Evolutionary conservation across 192 early-diverging fungal genomes (phyloP).

Genomic region (Coemansia sp.): DNA sequence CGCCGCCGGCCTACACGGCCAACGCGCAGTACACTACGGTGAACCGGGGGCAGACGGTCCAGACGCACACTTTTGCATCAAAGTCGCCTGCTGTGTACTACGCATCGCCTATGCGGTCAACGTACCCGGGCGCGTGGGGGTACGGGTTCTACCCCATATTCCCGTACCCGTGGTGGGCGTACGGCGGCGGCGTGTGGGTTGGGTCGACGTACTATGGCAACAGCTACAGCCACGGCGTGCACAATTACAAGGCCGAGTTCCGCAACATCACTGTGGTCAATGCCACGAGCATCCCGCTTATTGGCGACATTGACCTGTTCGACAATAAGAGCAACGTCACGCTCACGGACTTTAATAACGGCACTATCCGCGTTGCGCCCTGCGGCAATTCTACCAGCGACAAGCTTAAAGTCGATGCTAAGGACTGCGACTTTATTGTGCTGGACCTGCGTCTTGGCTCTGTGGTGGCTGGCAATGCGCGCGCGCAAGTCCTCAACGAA

Average conservation of each 20-base stretch:
- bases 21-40: slow-evolving; percentile 28
- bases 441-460: slow-evolving; percentile 31
- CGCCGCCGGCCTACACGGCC: slow-evolving; percentile 46
- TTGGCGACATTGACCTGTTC: slow-evolving; percentile 44
- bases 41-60: slow-evolving; percentile 38
- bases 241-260: slow-evolving; percentile 34
- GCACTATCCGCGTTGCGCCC: slow-evolving; percentile 33
- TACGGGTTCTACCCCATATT: slow-evolving; percentile 53
- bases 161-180: slow-evolving; percentile 54
- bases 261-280: slow-evolving; percentile 48
- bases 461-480: slow-evolving; percentile 38
- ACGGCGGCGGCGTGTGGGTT: slow-evolving; percentile 31
- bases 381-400: slow-evolving; percentile 40
- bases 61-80: slow-evolving; percentile 17
- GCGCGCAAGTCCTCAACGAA: slow-evolving; percentile 22
- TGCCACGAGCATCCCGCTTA: slow-evolving; percentile 30
- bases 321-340: slow-evolving; percentile 24
- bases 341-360: slow-evolving; percentile 53
- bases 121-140: slow-evolving; percentile 50
- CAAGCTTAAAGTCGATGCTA: slow-evolving; percentile 1
- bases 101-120: slow-evolving; percentile 25
- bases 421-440: slow-evolving; percentile 36
- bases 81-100: slow-evolving; percentile 44
- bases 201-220: slow-evolving; percentile 21
- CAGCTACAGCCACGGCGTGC: slow-evolving; percentile 30